Evolutionary conservation across 2,329 filamentous ascomycete species (phyloP).

Genomic region (Chrysoporthe puriensis): DNA sequence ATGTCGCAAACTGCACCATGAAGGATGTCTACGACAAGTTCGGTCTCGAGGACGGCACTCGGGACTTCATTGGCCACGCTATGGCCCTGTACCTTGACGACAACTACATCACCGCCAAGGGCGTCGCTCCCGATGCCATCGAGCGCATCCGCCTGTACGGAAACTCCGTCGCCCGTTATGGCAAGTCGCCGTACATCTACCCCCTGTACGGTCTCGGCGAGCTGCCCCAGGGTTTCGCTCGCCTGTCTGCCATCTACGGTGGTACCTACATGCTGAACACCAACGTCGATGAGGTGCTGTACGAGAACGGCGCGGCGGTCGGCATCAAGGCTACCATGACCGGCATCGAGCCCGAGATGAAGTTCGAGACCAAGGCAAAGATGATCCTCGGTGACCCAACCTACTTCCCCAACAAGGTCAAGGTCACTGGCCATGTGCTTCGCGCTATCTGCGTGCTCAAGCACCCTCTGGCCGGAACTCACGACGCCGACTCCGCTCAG

Average conservation of each 20-base stretch:
- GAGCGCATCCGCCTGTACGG: constrained; percentile 94
- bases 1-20: constrained; percentile 82
- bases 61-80: constrained; percentile 96
- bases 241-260: constrained; percentile 96
- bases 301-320: constrained; percentile 81
- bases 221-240: constrained; percentile 95
- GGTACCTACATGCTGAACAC: constrained; percentile 99
- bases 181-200: constrained; percentile 99
- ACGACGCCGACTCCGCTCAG: constrained; percentile 86
- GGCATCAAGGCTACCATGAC: constrained; percentile 98
- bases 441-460: constrained; percentile 98
- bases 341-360: constrained; percentile 81
- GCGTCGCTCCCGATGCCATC: constrained; percentile 81
- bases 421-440: constrained; percentile 85
- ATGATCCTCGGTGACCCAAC: constrained; percentile 95
- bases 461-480: constrained; percentile 89
- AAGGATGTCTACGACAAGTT: constrained; percentile 99
- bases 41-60: constrained; percentile 83
- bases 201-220: constrained; percentile 96
- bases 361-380: constrained; percentile 94
- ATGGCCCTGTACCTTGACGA: constrained; percentile 97
- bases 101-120: constrained; percentile 75
- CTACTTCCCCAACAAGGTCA: constrained; percentile 91
- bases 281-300: constrained; percentile 84
- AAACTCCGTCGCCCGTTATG: constrained; percentile 95